Evolutionary conservation across 2,329 filamentous ascomycete species (phyloP).

Genomic region (Fusarium sulawesiense): DNA sequence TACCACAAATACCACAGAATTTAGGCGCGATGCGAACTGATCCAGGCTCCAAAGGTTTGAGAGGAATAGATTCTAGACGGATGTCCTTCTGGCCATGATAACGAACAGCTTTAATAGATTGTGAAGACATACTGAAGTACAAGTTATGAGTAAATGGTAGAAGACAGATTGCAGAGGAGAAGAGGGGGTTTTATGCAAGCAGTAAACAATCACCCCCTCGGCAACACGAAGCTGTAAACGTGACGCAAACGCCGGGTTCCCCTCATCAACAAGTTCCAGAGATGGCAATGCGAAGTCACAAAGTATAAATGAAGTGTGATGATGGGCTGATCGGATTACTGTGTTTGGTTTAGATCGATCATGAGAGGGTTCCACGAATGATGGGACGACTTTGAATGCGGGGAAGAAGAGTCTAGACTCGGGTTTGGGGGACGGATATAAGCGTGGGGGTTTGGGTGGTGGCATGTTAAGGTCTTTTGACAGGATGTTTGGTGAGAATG

Average conservation of each 20-base stretch:
- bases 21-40: conserved; percentile 10
- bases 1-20: conserved; percentile 20
- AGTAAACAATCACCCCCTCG: neutral
- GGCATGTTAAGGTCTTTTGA: neutral
- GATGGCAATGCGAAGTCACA: conserved; percentile 26
- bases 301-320: conserved; percentile 3
- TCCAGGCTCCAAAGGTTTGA: neutral
- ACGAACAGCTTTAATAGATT: conserved; percentile 14
- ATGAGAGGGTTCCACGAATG: conserved; percentile 13
- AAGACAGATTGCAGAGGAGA: neutral
- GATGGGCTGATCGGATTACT: conserved; percentile 20
- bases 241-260: conserved; percentile 13
- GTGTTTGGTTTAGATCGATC: conserved; percentile 3
- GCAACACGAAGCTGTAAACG: neutral
- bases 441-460: accelerated
- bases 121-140: neutral
- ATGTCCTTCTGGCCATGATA: conserved; percentile 17
- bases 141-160: neutral
- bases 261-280: conserved; percentile 14
- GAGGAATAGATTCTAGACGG: conserved; percentile 1
- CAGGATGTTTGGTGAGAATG: neutral
- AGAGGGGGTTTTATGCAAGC: conserved; percentile 1
- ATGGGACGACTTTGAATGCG: neutral
- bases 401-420: conserved; percentile 1
- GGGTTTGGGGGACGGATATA: neutral